Base-by-base conservation (phyloP, 2,329 filamentous ascomycete genomes). In the Penicillium sp. region DNA sequence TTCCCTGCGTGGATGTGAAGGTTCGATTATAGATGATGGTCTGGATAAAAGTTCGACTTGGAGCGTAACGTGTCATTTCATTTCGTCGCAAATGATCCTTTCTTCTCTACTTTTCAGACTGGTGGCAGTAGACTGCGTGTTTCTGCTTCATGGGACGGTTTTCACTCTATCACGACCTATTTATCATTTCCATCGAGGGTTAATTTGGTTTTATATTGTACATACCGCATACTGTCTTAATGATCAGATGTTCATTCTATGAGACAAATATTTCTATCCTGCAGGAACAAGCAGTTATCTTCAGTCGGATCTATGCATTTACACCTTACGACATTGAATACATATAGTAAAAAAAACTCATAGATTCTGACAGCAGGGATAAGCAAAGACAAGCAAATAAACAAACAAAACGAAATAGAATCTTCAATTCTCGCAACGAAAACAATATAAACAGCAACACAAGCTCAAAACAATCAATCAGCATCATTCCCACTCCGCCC, bases 1-100 rank as follows among this genome's bases (percentile, higher is more conserved):
- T 99, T 60, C 91, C 93, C 53, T 97, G 92, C 72, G 83, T 99
- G 74, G 92, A 96, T 73, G 84, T 97, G 26, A 87, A 92, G 65
- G 86, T 97, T 49, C 81, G 90, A 59, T 77, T 96, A 60, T 94
- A 67, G 79, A 33, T 9, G 21, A 19, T 7, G 16, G 16, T 8
- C 1, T 31, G 42, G 9, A 43, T 9, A 50, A 45, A 51, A 45
- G 14, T 31, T 45, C n/a, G n/a, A 51, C 42, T 53, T 45, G 11
- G 24, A 34, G 26, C 3, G 9, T 33, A 5, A 40, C 19, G 37
- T 18, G 4, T 23, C 19, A 13, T 23, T 23, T 4, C 19, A 8
- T 21, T 40, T 7, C n/a, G n/a, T n/a, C n/a, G n/a, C n/a, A n/a
- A n/a, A n/a, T n/a, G n/a, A n/a, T 28, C 24, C 24, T 28, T 28